A percentile compares a stretch with the other conserved stretches of the same genome.
Evolutionary conservation across 805 yeast genomes (phyloP).

Genomic region (Saturnispora gosingensis): DNA sequence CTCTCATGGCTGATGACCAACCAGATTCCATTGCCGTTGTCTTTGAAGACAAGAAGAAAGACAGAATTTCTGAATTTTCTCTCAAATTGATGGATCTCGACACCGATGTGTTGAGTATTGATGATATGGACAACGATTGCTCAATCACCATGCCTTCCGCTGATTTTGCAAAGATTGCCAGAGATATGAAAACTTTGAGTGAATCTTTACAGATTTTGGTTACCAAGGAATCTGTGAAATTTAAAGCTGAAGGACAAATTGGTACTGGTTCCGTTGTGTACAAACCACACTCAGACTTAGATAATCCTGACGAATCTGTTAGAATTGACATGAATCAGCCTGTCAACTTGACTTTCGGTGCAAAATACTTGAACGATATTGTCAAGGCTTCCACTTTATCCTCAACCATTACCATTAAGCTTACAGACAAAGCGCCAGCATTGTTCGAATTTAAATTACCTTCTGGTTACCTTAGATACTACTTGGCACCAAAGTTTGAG

Average conservation of each 20-base stretch:
- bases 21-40: slow-evolving; percentile 73
- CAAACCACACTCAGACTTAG: slow-evolving; percentile 77
- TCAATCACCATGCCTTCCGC: slow-evolving; percentile 77
- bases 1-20: slow-evolving; percentile 68
- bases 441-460: slow-evolving; percentile 85
- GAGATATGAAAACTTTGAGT: slow-evolving; percentile 78
- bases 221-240: slow-evolving; percentile 86
- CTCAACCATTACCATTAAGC: slow-evolving; percentile 66
- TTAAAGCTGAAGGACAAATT: slow-evolving; percentile 83
- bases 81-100: slow-evolving; percentile 94
- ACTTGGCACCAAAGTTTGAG: slow-evolving; percentile 95
- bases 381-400: slow-evolving; percentile 84
- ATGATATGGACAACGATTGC: slow-evolving; percentile 86
- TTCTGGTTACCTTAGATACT: slow-evolving; percentile 89
- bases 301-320: slow-evolving; percentile 66
- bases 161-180: slow-evolving; percentile 82
- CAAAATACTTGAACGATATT: slow-evolving; percentile 83
- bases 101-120: slow-evolving; percentile 86
- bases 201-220: slow-evolving; percentile 82
- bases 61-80: slow-evolving; percentile 84
- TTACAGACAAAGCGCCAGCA: slow-evolving; percentile 89
- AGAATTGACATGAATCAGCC: slow-evolving; percentile 76
- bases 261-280: slow-evolving; percentile 82
- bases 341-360: slow-evolving; percentile 82
- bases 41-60: slow-evolving; percentile 87